These are phyloP conservation scores for Colletotrichum viniferum DNA, from an alignment of 2,329 filamentous ascomycete species.

Conservation along the genomic window DNA sequence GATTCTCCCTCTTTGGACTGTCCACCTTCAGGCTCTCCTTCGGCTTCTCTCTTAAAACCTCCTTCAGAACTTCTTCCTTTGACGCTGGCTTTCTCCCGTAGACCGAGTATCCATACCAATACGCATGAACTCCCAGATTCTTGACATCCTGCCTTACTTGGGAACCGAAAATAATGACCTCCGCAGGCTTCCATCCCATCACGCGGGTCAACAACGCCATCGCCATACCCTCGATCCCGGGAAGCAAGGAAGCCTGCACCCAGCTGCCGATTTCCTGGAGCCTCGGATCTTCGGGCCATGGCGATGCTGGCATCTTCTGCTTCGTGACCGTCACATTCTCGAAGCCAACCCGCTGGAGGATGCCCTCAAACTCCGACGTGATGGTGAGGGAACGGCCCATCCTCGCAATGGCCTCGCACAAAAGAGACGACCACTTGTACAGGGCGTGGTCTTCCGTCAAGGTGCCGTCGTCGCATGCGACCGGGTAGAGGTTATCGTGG, in stretches of 20 bases:
- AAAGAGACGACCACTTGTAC: not conserved
- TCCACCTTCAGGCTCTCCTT: not conserved
- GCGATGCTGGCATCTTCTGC: constrained; percentile 32
- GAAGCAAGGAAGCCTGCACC: constrained; percentile 22
- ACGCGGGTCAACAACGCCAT: constrained; percentile 32
- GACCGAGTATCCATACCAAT: constrained; percentile 33
- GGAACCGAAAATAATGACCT: constrained; percentile 28
- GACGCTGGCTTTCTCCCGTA: not conserved
- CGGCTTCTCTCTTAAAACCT: not conserved
- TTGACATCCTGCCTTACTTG: constrained; percentile 25
- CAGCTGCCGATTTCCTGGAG: constrained; percentile 28
- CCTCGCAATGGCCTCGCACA: not conserved
- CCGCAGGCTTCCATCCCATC: constrained; percentile 27
- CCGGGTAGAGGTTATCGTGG: constrained; percentile 24
- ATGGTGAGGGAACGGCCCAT: not conserved
- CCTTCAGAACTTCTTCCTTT: not conserved
- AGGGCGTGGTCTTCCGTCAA: constrained; percentile 29
- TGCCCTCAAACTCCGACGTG: constrained; percentile 26
- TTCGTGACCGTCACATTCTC: constrained; percentile 30
- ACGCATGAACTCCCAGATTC: constrained; percentile 28
- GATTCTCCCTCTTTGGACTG: not conserved
- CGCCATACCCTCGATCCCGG: constrained; percentile 31
- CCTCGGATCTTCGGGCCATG: constrained; percentile 33
- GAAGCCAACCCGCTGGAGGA: constrained; percentile 25
- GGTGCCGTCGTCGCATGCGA: constrained; percentile 35